phyloP scores from a whole-genome alignment of 345 rosid species.

The Ricinus communis region DNA sequence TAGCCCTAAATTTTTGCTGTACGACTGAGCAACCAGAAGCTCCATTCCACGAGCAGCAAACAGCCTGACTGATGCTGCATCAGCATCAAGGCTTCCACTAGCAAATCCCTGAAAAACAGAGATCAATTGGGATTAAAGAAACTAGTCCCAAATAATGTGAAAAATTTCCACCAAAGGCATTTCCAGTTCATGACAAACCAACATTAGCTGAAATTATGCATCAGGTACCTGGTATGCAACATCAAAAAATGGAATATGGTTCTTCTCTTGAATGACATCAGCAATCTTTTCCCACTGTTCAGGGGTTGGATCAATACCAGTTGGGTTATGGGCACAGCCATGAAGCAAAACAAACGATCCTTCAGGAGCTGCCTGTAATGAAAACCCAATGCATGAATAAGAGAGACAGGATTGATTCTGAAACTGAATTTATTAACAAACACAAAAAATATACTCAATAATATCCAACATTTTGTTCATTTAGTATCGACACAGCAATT shows the following conservation, averaged over 20 bases:
- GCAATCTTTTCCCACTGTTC: slow-evolving; percentile 93
- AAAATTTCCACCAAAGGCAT: neutral
- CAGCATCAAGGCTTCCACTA: slow-evolving; percentile 93
- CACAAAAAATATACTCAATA: neutral
- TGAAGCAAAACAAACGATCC: slow-evolving; percentile 94
- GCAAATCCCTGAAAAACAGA: slow-evolving; percentile 75
- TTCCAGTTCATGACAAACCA: neutral
- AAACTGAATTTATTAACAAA: neutral
- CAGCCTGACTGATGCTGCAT: slow-evolving; percentile 87
- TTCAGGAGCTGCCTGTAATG: slow-evolving; percentile 80
- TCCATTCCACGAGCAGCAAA: slow-evolving; percentile 86
- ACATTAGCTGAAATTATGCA: slow-evolving; percentile 12
- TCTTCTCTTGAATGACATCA: slow-evolving; percentile 87
- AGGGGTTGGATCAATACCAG: slow-evolving; percentile 95
- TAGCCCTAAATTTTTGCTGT: slow-evolving; percentile 91
- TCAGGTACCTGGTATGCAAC: slow-evolving; percentile 89
- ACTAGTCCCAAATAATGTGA: neutral
- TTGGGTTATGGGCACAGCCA: slow-evolving; percentile 99
- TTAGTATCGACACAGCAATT: neutral
- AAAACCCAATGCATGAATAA: neutral
- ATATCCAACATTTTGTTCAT: neutral
- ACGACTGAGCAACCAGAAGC: slow-evolving; percentile 90
- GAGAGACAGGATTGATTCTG: slow-evolving; percentile 12
- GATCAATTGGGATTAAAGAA: slow-evolving; percentile 13
- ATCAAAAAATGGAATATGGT: slow-evolving; percentile 90